These are phyloP conservation scores for Ganoderma resinaceum DNA, from an alignment of 1,284 basidiomycete genomes.

Conservation along the genomic window DNA sequence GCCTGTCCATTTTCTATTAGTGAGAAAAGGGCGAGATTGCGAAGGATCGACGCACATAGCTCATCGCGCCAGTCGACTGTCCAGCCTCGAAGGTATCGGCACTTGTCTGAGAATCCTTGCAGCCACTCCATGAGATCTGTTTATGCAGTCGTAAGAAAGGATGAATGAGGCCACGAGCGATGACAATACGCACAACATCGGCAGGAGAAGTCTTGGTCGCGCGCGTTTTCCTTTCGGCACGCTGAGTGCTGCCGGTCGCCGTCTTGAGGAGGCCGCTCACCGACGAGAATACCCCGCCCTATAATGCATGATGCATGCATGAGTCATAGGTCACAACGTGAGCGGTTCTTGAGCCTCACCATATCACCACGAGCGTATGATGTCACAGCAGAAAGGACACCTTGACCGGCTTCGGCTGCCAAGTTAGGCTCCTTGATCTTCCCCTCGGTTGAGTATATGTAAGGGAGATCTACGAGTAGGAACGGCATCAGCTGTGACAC, in stretches of 20 bases:
- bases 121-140: constrained; percentile 85
- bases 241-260: constrained; percentile 51
- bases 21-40: not conserved
- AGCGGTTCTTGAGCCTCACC: constrained; percentile 22
- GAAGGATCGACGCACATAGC: constrained; percentile 56
- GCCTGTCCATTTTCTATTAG: constrained; percentile 54
- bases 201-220: constrained; percentile 48
- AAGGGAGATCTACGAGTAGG: constrained; percentile 45
- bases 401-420: constrained; percentile 79
- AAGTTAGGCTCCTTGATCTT: constrained; percentile 94
- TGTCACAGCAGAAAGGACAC: constrained; percentile 69
- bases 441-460: constrained; percentile 87
- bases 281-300: constrained; percentile 68
- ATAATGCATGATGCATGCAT: not conserved
- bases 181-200: constrained; percentile 53
- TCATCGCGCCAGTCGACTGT: constrained; percentile 89
- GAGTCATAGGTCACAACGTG: not conserved
- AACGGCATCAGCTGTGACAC: not conserved
- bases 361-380: constrained; percentile 83
- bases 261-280: constrained; percentile 48
- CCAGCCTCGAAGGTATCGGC: constrained; percentile 89
- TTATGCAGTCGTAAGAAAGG: not conserved
- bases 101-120: constrained; percentile 93
- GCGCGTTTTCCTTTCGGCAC: constrained; percentile 61
- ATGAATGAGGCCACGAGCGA: not conserved